Percentiles rank a stretch among this genome's conserved stretches.
phyloP scores from a whole-genome alignment of 768 basidiomycete species.

The Leccinum boreale region DNA sequence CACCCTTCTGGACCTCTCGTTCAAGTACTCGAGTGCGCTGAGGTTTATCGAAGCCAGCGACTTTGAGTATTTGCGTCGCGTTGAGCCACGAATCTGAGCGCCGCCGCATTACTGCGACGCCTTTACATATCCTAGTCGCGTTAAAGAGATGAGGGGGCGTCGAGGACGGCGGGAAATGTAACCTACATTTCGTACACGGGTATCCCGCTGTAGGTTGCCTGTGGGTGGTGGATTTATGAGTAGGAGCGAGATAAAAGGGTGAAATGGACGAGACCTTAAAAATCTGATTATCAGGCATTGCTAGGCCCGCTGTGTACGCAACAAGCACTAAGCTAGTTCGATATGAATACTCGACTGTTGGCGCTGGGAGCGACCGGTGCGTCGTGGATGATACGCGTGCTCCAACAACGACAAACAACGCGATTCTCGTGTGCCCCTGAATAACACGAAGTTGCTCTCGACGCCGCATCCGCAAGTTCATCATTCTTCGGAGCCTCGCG shows the following conservation, averaged over 20 bases:
- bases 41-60: slow-evolving; percentile 98
- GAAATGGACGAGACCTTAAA: slow-evolving; percentile 62
- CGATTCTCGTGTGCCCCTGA: slow-evolving; percentile 23
- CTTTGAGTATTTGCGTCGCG: slow-evolving; percentile 98
- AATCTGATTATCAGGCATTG: slow-evolving; percentile 82
- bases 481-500: slow-evolving; percentile 3
- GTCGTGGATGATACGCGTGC: slow-evolving; percentile 32
- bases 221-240: slow-evolving; percentile 13
- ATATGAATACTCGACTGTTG: slow-evolving; percentile 2
- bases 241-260: neutral
- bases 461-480: neutral
- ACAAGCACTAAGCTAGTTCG: slow-evolving; percentile 2
- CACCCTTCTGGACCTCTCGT: slow-evolving; percentile 96
- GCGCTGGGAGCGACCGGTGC: slow-evolving; percentile 19
- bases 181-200: slow-evolving; percentile 90
- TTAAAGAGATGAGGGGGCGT: slow-evolving; percentile 34
- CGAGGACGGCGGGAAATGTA: slow-evolving; percentile 30
- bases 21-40: slow-evolving; percentile 96
- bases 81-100: slow-evolving; percentile 97
- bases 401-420: slow-evolving; percentile 41
- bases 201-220: slow-evolving; percentile 93
- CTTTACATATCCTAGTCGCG: slow-evolving; percentile 84
- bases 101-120: slow-evolving; percentile 96
- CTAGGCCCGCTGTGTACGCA: slow-evolving; percentile 9
- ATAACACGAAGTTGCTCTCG: neutral